phyloP scores from a whole-genome alignment of 768 basidiomycete species.

The Phylloporus sp. region DNA sequence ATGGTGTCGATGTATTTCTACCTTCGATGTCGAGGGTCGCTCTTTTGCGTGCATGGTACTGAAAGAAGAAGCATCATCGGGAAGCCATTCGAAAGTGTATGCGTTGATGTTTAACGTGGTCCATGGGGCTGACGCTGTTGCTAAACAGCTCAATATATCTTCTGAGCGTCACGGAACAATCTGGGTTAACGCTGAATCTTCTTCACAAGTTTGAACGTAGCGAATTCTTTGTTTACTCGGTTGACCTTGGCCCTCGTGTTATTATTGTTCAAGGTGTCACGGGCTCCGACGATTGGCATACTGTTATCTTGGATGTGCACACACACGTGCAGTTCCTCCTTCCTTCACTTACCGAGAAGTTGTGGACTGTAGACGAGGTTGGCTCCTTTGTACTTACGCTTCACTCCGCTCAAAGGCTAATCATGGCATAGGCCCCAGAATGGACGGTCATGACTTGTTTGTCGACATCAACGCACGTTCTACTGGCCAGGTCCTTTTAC shows the following conservation, averaged over 20 bases:
- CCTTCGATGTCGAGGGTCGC: background rate
- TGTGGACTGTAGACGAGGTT: constrained; percentile 2
- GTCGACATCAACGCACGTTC: constrained; percentile 20
- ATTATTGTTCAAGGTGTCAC: background rate
- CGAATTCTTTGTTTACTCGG: background rate
- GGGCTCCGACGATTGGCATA: background rate
- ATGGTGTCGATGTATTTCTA: background rate
- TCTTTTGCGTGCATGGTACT: background rate
- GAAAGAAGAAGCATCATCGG: too few species aligned
- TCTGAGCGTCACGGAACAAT: too few species aligned
- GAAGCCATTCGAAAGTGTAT: too few species aligned
- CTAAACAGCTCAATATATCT: too few species aligned
- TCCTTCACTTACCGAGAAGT: background rate
- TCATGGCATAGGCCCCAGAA: background rate
- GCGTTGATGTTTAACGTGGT: too few species aligned
- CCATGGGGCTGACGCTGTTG: too few species aligned
- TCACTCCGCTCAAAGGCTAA: background rate
- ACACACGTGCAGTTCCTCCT: constrained; percentile 2
- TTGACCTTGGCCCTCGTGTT: constrained; percentile 13
- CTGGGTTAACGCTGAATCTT: constrained; percentile 8
- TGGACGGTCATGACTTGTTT: too few species aligned
- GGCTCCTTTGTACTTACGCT: background rate
- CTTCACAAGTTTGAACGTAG: constrained; percentile 8
- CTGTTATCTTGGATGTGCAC: constrained; percentile 12
- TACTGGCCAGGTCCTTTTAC: constrained; percentile 1